phyloP scores from a whole-genome alignment of 1,284 basidiomycete genomes.

The Ustilago hordei region DNA sequence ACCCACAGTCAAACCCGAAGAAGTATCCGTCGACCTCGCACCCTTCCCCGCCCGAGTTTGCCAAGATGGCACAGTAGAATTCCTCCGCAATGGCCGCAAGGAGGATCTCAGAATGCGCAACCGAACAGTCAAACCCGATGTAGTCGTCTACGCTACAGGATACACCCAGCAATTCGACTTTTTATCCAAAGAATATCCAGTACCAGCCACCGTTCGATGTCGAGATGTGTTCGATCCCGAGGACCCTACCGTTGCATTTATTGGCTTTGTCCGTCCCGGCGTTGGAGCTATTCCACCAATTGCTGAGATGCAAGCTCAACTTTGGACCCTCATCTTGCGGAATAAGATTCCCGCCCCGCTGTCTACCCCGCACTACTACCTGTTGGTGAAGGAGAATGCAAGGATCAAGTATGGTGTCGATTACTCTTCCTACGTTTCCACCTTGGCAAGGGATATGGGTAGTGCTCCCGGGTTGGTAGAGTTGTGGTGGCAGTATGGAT shows the following conservation, averaged over 20 bases:
- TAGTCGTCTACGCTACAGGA: slow-evolving; percentile 72
- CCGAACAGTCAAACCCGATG: slow-evolving; percentile 73
- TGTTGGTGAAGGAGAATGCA: slow-evolving; percentile 74
- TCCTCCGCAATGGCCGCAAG: slow-evolving; percentile 71
- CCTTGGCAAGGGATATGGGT: slow-evolving; percentile 76
- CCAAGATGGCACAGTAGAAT: slow-evolving; percentile 73
- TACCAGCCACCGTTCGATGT: slow-evolving; percentile 73
- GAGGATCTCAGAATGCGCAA: slow-evolving; percentile 73
- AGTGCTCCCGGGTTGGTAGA: slow-evolving; percentile 74
- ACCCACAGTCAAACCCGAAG: slow-evolving; percentile 73
- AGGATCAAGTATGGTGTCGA: slow-evolving; percentile 77
- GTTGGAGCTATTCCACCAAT: slow-evolving; percentile 77
- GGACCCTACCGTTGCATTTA: slow-evolving; percentile 75
- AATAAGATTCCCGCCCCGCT: slow-evolving; percentile 72
- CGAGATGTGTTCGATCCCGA: slow-evolving; percentile 73
- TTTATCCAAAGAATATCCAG: slow-evolving; percentile 72
- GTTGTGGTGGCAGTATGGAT: slow-evolving; percentile 74
- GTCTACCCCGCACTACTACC: slow-evolving; percentile 74
- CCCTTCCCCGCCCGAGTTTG: slow-evolving; percentile 75
- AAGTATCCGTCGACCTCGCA: slow-evolving; percentile 75
- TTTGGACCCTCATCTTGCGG: slow-evolving; percentile 75
- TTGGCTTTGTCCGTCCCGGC: slow-evolving; percentile 77
- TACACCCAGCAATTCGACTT: slow-evolving; percentile 74
- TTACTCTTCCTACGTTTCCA: slow-evolving; percentile 75
- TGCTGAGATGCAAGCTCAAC: slow-evolving; percentile 77